Evolutionary conservation across 2,329 filamentous ascomycete genomes (phyloP).

Genomic region (Pseudogymnoascus sp.): DNA sequence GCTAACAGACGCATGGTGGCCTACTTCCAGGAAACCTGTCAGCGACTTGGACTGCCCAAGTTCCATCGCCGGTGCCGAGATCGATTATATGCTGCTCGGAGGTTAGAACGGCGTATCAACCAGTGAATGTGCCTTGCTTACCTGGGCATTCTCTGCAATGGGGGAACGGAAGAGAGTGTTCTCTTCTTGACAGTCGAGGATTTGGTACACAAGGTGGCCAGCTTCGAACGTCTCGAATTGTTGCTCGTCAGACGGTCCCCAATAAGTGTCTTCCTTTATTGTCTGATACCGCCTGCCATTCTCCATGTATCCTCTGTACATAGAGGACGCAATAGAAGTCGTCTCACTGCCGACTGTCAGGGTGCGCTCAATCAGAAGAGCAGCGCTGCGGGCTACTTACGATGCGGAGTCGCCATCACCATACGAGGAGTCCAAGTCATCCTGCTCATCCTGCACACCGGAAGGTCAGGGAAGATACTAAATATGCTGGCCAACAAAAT

Average conservation of each 20-base stretch:
- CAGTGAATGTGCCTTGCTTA: background rate
- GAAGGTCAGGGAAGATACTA: background rate
- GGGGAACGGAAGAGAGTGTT: constrained; percentile 20
- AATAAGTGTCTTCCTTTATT: constrained; percentile 18
- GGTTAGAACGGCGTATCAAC: background rate
- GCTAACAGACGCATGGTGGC: background rate
- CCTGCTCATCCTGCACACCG: background rate
- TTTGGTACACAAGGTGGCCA: constrained; percentile 17
- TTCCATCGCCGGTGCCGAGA: constrained; percentile 22
- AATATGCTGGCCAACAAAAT: background rate
- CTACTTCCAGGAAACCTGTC: constrained; percentile 15
- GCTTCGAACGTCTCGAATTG: constrained; percentile 24
- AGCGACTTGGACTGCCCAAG: constrained; percentile 22
- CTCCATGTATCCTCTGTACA: constrained; percentile 22
- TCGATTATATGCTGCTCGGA: constrained; percentile 18
- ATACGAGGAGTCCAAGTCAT: constrained; percentile 9
- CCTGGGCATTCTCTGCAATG: constrained; percentile 10
- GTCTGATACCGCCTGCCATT: constrained; percentile 25
- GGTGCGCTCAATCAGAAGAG: background rate
- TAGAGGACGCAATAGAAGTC: constrained; percentile 22
- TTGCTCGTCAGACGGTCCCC: constrained; percentile 17
- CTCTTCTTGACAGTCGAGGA: constrained; percentile 17
- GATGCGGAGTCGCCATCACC: constrained; percentile 8
- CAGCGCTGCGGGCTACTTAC: background rate
- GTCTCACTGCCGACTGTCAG: constrained; percentile 20